phyloP scores from a whole-genome alignment of 192 early-diverging fungal genomes.

The Gonapodya sp. region DNA sequence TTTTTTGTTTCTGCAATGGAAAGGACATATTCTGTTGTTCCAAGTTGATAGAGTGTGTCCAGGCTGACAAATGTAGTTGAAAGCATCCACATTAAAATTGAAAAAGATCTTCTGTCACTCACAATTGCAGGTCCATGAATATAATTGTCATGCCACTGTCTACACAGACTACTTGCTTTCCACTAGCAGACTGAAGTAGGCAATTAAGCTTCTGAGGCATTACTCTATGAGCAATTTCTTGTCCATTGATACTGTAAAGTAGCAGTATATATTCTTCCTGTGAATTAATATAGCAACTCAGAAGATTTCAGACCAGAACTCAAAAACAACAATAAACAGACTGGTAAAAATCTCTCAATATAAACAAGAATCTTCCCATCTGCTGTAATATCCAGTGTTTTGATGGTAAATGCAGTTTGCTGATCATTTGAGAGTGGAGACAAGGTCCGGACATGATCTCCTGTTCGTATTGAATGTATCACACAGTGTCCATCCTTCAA shows the following conservation, averaged over 20 bases:
- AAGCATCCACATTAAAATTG: background rate
- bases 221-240: background rate
- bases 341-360: background rate
- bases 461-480: background rate
- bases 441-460: background rate
- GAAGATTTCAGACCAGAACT: too few species aligned
- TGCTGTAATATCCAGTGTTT: background rate
- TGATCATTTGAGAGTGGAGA: background rate
- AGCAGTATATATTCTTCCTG: background rate
- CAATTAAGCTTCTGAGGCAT: background rate
- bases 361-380: background rate
- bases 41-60: background rate
- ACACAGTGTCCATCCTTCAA: background rate
- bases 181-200: background rate
- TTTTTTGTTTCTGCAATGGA: background rate
- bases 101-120: too few species aligned
- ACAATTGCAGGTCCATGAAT: background rate
- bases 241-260: background rate
- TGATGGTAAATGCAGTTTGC: background rate
- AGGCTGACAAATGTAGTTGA: background rate
- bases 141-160: background rate
- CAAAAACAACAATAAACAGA: too few species aligned
- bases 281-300: too few species aligned
- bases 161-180: background rate
- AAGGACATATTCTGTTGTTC: background rate